Evolutionary conservation across 768 basidiomycete genomes (phyloP).

Genomic region (Antrodiella citrinella): DNA sequence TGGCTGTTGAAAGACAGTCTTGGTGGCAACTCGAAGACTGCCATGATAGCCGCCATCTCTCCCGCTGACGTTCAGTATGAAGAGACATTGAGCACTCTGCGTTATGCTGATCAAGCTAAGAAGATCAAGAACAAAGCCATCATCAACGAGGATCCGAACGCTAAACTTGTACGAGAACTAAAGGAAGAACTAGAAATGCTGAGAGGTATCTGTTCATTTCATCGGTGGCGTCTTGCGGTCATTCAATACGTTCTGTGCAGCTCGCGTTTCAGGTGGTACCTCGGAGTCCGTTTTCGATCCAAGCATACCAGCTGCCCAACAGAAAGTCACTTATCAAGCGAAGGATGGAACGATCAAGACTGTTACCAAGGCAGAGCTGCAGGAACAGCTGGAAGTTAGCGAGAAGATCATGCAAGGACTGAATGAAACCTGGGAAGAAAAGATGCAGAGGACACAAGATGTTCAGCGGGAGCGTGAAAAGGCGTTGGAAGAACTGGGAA

Average conservation of each 20-base stretch:
- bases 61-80: constrained; percentile 88
- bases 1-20: constrained; percentile 98
- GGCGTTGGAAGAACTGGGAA: constrained; percentile 94
- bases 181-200: constrained; percentile 96
- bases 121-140: constrained; percentile 99
- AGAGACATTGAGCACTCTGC: constrained; percentile 91
- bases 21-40: constrained; percentile 95
- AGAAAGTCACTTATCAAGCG: constrained; percentile 90
- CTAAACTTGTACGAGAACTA: constrained; percentile 95
- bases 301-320: constrained; percentile 83
- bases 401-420: constrained; percentile 92
- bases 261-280: constrained; percentile 62
- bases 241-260: constrained; percentile 28
- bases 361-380: constrained; percentile 93
- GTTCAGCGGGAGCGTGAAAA: constrained; percentile 97
- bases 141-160: constrained; percentile 99
- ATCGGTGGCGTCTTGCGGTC: constrained; percentile 7
- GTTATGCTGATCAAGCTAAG: constrained; percentile 98
- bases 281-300: constrained; percentile 81
- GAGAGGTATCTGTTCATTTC: constrained; percentile 58
- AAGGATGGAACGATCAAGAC: constrained; percentile 93
- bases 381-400: constrained; percentile 92
- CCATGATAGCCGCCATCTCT: constrained; percentile 98
- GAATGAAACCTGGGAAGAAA: constrained; percentile 96
- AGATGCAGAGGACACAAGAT: constrained; percentile 83